These are phyloP conservation scores for Aureobasidium sp. DNA, from an alignment of 2,329 filamentous ascomycete genomes.

Conservation along the genomic window DNA sequence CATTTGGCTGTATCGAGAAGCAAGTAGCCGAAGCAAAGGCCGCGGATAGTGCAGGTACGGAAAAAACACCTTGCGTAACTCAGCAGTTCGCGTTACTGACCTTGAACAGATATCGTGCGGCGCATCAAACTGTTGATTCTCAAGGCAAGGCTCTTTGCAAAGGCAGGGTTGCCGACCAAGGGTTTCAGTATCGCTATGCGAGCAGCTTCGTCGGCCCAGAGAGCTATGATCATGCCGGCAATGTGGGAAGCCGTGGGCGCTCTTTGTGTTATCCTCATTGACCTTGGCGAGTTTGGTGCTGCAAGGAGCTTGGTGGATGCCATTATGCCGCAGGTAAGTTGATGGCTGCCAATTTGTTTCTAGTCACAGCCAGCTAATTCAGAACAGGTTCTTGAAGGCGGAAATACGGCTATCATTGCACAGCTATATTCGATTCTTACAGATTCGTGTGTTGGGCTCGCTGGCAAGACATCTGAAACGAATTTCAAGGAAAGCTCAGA, in stretches of 20 bases:
- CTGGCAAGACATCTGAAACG: conserved; percentile 45
- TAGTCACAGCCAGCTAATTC: not conserved
- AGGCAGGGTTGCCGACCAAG: conserved; percentile 61
- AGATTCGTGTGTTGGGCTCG: conserved; percentile 73
- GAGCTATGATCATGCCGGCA: conserved; percentile 58
- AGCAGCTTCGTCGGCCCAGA: conserved; percentile 66
- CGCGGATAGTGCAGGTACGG: conserved; percentile 31
- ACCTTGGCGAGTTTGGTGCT: conserved; percentile 62
- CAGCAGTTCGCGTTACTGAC: not conserved
- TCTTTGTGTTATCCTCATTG: conserved; percentile 61
- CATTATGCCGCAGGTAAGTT: conserved; percentile 61
- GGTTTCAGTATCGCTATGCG: conserved; percentile 71
- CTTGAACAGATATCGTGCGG: conserved; percentile 54
- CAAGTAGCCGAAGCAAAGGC: conserved; percentile 46
- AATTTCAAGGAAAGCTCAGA: conserved; percentile 22
- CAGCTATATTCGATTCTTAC: conserved; percentile 63
- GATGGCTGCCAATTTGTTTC: not conserved
- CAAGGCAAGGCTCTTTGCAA: conserved; percentile 65
- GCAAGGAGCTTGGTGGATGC: conserved; percentile 59
- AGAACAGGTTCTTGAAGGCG: conserved; percentile 54
- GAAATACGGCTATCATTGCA: conserved; percentile 56
- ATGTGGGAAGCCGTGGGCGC: conserved; percentile 67
- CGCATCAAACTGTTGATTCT: conserved; percentile 64
- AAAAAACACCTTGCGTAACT: not conserved
- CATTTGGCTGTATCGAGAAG: conserved; percentile 49